A percentile compares a stretch with the other conserved stretches of the same genome.
Evolutionary conservation across 495 filamentous ascomycete genomes (phyloP).

Genomic region (Penicillium fimorum): DNA sequence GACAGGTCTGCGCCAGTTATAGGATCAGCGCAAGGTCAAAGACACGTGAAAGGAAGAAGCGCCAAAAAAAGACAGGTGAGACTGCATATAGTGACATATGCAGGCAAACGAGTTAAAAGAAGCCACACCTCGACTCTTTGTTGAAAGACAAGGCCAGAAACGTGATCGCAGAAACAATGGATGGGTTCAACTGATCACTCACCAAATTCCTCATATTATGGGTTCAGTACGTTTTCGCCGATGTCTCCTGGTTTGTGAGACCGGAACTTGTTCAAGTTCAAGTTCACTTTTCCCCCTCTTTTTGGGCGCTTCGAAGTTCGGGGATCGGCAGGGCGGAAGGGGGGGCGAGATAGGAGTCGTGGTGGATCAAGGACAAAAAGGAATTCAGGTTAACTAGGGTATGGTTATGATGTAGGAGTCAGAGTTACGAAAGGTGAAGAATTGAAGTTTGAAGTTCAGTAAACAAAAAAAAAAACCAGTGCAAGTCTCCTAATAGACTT

Average conservation of each 20-base stretch:
- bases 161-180: conserved; percentile 18
- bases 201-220: conserved; percentile 23
- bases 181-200: conserved; percentile 12
- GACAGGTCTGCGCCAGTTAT: conserved; percentile 17
- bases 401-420: neutral
- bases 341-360: conserved; percentile 10
- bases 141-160: conserved; percentile 19
- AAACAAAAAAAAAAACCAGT: conserved; percentile 5
- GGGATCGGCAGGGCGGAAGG: conserved; percentile 24
- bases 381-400: neutral
- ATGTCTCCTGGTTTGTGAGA: conserved; percentile 2
- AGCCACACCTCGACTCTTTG: conserved; percentile 17
- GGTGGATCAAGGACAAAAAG: conserved; percentile 13
- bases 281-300: conserved; percentile 21
- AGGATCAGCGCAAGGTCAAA: conserved; percentile 18
- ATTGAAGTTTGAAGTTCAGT: neutral
- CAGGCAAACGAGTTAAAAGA: conserved; percentile 22
- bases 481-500: conserved; percentile 10
- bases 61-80: conserved; percentile 26
- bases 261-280: conserved; percentile 8
- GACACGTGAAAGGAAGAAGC: conserved; percentile 7
- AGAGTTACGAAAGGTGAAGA: neutral
- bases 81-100: conserved; percentile 26
- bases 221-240: neutral
- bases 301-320: conserved; percentile 18